These are phyloP conservation scores for Alternaria panax DNA, from an alignment of 2,329 filamentous ascomycete genomes.

Conservation along the genomic window DNA sequence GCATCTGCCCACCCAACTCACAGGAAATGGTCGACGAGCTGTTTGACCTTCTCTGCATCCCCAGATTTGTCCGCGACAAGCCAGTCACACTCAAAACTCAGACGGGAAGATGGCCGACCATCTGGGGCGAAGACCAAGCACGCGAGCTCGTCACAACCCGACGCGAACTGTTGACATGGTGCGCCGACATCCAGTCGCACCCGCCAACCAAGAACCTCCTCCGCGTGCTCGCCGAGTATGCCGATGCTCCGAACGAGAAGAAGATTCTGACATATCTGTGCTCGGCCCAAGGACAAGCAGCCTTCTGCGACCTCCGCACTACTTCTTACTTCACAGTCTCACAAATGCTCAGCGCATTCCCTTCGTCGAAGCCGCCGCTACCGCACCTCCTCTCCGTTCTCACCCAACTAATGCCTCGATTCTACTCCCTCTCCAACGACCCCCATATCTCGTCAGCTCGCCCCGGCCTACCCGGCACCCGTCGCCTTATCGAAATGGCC, in stretches of 20 bases:
- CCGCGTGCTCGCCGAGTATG: slow-evolving; percentile 84
- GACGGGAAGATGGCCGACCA: slow-evolving; percentile 90
- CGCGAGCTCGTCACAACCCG: slow-evolving; percentile 89
- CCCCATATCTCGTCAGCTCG: slow-evolving; percentile 79
- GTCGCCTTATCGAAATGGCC: slow-evolving; percentile 91
- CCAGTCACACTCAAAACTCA: slow-evolving; percentile 79
- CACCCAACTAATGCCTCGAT: slow-evolving; percentile 92
- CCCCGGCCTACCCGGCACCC: slow-evolving; percentile 69
- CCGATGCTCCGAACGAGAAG: slow-evolving; percentile 80
- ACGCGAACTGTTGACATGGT: slow-evolving; percentile 93
- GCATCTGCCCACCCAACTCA: slow-evolving; percentile 88
- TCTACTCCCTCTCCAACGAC: slow-evolving; percentile 97
- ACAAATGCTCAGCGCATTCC: slow-evolving; percentile 90
- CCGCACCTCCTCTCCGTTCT: slow-evolving; percentile 81
- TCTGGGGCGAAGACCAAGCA: slow-evolving; percentile 91
- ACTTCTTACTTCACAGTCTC: slow-evolving; percentile 82
- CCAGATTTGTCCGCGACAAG: slow-evolving; percentile 83
- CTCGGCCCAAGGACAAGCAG: slow-evolving; percentile 87
- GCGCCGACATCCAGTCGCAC: slow-evolving; percentile 90
- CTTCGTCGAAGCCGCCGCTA: slow-evolving; percentile 86
- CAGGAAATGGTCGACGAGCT: slow-evolving; percentile 79
- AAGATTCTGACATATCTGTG: slow-evolving; percentile 87
- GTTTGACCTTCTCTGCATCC: slow-evolving; percentile 81
- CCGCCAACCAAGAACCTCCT: slow-evolving; percentile 88
- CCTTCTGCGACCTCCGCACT: slow-evolving; percentile 91